These are phyloP conservation scores for Botrytis deweyae DNA, from an alignment of 2,329 filamentous ascomycete species.

Conservation along the genomic window DNA sequence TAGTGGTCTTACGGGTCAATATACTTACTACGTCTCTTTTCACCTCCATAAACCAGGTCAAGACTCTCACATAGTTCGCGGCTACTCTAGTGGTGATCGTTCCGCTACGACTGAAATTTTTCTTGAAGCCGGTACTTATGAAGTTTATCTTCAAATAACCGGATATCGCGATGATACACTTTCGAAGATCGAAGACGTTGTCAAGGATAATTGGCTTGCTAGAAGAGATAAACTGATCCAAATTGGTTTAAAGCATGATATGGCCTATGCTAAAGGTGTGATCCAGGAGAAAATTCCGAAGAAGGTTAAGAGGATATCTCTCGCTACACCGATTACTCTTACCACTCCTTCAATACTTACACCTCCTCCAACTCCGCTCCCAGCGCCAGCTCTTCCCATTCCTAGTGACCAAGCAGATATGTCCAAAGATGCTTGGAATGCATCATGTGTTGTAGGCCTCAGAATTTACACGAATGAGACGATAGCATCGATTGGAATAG, in stretches of 20 bases:
- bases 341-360: background rate
- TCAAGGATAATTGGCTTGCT: slow-evolving; percentile 51
- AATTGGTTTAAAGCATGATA: slow-evolving; percentile 56
- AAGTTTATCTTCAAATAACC: slow-evolving; percentile 53
- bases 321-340: background rate
- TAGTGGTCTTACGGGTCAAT: slow-evolving; percentile 57
- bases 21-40: slow-evolving; percentile 46
- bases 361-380: background rate
- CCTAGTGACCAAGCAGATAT: background rate
- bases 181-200: slow-evolving; percentile 46
- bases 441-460: slow-evolving; percentile 6
- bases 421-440: background rate
- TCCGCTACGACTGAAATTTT: slow-evolving; percentile 57
- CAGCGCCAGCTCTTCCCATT: background rate
- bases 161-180: slow-evolving; percentile 46
- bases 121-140: slow-evolving; percentile 56
- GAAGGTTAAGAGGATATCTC: background rate
- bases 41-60: slow-evolving; percentile 50
- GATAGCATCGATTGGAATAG: background rate
- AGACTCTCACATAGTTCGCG: slow-evolving; percentile 56
- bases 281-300: background rate
- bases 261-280: slow-evolving; percentile 57
- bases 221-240: slow-evolving; percentile 54
- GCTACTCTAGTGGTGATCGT: slow-evolving; percentile 47
- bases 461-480: slow-evolving; percentile 6